Evolutionary conservation across 2,329 filamentous ascomycete species (phyloP), one percentile per base, ranked within the genome.

Genomic region (Cordyceps fumosorosea): DNA sequence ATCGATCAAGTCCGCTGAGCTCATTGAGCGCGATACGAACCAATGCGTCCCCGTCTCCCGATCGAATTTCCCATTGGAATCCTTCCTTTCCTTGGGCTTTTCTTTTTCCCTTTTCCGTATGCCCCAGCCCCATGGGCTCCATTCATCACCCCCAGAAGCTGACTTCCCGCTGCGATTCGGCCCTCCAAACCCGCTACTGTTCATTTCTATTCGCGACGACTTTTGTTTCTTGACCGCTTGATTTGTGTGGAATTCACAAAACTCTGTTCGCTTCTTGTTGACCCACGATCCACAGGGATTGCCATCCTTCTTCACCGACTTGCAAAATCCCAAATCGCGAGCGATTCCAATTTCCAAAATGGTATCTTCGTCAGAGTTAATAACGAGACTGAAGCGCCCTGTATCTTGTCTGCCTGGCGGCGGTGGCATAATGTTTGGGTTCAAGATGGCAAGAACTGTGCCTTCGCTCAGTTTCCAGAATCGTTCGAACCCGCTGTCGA

Each of bases 391-490:
- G 76, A 98, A 99, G 37, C 86, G 85, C 29, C 92, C 92, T 0
- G 89, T 93, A 65, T 93, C 90, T 18, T 85, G 81, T 64, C 86
- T 87, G 22, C 87, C 84, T 1, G 85, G 85, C 0, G 89, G 89
- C 0, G 93, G 93, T 3, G 93, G 91, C 86, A 99, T 90, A 67
- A 98, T 89, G 20, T 81, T 86, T 1, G 95, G 95, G 70, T 99
- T 99, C 34, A 99, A 80, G 29, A 99, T 90, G 5, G 93, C 95
- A 62, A 99, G 81, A 1, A 98, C 83, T 0, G 93, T 97, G n/a
- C 95, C 95, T 2, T 91, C 84, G 0, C 87, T 87, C n/a, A 98
- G 79, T 71, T 96, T 96, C 89, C 93, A 98, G 77, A 95, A 99
- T 60, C 90, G 87, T 18, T 90, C 88, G 69, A 98, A 97, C 7